phyloP scores from a whole-genome alignment of 768 basidiomycete species.

The Macrolepiota dolichaula region DNA sequence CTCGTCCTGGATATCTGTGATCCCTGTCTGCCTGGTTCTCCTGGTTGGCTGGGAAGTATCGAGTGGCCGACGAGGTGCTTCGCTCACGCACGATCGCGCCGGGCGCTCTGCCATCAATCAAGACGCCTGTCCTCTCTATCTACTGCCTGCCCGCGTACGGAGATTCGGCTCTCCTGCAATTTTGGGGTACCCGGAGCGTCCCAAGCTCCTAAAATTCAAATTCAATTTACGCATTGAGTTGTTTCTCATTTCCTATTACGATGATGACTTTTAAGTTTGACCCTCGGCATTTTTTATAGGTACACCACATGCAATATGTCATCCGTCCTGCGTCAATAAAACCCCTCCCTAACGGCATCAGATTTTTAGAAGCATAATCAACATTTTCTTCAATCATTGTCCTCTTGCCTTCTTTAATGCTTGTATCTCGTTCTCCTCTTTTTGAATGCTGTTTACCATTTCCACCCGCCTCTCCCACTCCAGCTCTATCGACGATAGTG shows the following conservation, averaged over 20 bases:
- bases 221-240: neutral
- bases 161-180: neutral
- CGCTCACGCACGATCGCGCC: slow-evolving; percentile 6
- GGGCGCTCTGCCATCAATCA: neutral
- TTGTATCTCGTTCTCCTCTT: neutral
- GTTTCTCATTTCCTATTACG: neutral
- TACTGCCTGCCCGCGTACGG: neutral
- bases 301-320: neutral
- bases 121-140: neutral
- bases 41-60: neutral
- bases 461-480: neutral
- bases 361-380: neutral
- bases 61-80: neutral
- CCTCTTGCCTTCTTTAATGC: neutral
- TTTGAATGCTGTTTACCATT: neutral
- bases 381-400: neutral
- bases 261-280: neutral
- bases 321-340: slow-evolving; percentile 2
- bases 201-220: neutral
- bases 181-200: neutral
- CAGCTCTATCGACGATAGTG: neutral
- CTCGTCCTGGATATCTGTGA: neutral
- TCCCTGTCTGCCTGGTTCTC: neutral
- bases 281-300: neutral
- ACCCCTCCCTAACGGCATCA: slow-evolving; percentile 2